Conservation (phyloP, 148 eudicot species). For the Vaccinium darrowii region DNA sequence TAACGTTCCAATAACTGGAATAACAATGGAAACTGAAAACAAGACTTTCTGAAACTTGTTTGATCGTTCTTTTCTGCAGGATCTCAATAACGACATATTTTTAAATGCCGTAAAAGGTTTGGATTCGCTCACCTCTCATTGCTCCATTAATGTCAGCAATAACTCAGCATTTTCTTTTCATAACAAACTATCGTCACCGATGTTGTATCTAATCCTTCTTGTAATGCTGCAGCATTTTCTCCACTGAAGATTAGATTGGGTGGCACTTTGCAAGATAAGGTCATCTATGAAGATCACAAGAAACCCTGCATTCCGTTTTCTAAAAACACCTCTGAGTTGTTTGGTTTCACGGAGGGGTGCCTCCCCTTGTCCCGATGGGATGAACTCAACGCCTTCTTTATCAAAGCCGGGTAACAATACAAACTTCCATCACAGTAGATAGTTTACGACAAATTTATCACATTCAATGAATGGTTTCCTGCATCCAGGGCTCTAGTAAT, state of each 20-base stretch:
- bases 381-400: constrained; percentile 66
- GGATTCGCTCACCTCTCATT: constrained; percentile 4
- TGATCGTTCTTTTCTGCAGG: constrained; percentile 35
- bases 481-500: constrained; percentile 56
- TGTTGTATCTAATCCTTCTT: background rate
- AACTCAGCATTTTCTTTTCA: background rate
- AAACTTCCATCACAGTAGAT: background rate
- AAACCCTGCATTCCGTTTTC: constrained; percentile 57
- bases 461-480: background rate
- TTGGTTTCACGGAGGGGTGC: constrained; percentile 74
- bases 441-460: background rate
- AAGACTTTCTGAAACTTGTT: constrained; percentile 5
- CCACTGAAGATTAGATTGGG: constrained; percentile 90
- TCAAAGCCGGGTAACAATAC: constrained; percentile 52
- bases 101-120: constrained; percentile 54
- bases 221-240: constrained; percentile 67
- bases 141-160: background rate
- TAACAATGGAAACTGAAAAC: background rate
- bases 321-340: constrained; percentile 44
- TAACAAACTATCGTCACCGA: background rate
- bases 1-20: background rate
- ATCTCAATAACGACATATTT: constrained; percentile 47
- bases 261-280: constrained; percentile 82
- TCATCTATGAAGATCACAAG: constrained; percentile 47
- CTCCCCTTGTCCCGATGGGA: constrained; percentile 85